Percentiles rank a stretch among this genome's conserved stretches.
Evolutionary conservation across 352 stramenopile genomes (phyloP).

Genomic region (Blastocystis sp.): DNA sequence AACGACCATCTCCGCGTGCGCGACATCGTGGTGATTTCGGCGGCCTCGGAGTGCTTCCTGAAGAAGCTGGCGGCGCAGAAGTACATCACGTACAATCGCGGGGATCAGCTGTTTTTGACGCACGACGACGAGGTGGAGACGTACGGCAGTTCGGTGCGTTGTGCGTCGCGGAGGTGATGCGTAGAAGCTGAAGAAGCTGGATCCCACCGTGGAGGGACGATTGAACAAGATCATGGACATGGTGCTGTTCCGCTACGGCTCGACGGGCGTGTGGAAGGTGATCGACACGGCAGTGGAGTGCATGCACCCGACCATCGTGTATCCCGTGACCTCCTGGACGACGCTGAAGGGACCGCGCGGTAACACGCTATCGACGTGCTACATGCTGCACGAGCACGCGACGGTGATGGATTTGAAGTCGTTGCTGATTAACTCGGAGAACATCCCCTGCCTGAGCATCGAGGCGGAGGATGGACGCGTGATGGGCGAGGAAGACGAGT

Average conservation of each 20-base stretch:
- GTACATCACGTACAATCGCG: conserved; percentile 84
- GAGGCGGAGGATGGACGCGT: conserved; percentile 65
- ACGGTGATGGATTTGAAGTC: conserved; percentile 61
- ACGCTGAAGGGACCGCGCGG: conserved; percentile 78
- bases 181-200: conserved; percentile 80
- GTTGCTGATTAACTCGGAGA: conserved; percentile 64
- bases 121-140: conserved; percentile 79
- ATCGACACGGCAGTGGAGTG: conserved; percentile 83
- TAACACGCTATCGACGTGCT: conserved; percentile 59
- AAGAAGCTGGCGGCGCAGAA: conserved; percentile 81
- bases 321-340: conserved; percentile 85
- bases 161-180: background rate
- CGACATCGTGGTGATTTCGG: conserved; percentile 71
- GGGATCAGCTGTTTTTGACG: conserved; percentile 85
- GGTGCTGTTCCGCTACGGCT: conserved; percentile 87
- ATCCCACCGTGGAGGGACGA: conserved; percentile 83
- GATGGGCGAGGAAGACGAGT: conserved; percentile 60
- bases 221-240: conserved; percentile 87
- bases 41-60: conserved; percentile 81
- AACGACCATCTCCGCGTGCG: conserved; percentile 44
- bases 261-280: conserved; percentile 83
- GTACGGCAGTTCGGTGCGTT: conserved; percentile 9
- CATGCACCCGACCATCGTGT: conserved; percentile 83
- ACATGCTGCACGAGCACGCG: conserved; percentile 58
- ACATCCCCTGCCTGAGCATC: conserved; percentile 64